Evolutionary conservation across 2,329 filamentous ascomycete genomes (phyloP), one percentile per base, ranked within the genome.

Genomic region (Claviceps cyperi): DNA sequence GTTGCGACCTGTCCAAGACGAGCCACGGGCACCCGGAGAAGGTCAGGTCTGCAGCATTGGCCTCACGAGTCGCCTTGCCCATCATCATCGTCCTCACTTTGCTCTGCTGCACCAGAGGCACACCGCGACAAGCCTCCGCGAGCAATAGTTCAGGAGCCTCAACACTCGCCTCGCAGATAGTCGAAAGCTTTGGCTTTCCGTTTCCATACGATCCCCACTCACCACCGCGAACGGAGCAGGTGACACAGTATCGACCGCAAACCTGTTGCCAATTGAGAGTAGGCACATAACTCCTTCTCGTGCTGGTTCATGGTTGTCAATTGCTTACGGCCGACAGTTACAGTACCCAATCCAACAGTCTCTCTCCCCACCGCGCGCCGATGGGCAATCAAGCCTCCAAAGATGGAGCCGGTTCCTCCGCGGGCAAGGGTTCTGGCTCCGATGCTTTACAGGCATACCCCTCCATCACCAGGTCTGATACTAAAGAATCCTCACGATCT

Each of bases 381-480:
- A 90, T 90, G 85, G 85, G 85, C 64, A 89, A 88, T 67, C 80
- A 86, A 68, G 75, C 74, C 59, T 89, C 85, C 59, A 79, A 77
- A 60, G 75, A 78, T 62, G 67, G 71, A 59, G 71, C 72, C 57
- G 66, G 66, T 53, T 66, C 64, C 52, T 63, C 69, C 52, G 64
- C 71, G 38, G 35, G 28, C 59, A 84, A 78, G 67, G 69, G 69
- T 57, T 71, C 71, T 40, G 69, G 67, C 54, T 57, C 65, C 41
- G 73, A 77, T 53, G 61, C 58, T 22, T 72, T 96, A 52, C 84
- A 88, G 66, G 86, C 87, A 32, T 94, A 92, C 66, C 91, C 90
- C 28, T 95, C 91, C 28, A 91, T 97, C 64, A 86, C 83, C 69
- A 84, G 85, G 64, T 88, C 89, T 51, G 91, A 97, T 64, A 97